Evolutionary conservation across 1,284 basidiomycete species (phyloP).

Genomic region (Fistulina hepatica): DNA sequence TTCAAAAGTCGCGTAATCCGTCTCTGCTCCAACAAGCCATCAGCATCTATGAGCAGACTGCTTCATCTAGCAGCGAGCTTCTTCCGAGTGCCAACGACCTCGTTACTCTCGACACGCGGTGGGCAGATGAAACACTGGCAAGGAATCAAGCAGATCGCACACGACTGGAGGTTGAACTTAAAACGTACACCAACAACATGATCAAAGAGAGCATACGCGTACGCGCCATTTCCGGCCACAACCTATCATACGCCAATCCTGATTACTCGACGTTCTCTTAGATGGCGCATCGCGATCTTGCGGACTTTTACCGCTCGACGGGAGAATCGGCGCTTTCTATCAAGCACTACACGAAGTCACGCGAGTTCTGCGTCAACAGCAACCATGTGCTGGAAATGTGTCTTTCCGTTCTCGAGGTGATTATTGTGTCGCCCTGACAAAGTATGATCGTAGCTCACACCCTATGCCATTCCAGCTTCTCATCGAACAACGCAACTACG

Average conservation of each 20-base stretch:
- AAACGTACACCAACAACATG: constrained; percentile 83
- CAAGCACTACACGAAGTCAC: constrained; percentile 72
- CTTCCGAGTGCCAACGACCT: constrained; percentile 39
- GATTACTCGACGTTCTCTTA: constrained; percentile 21
- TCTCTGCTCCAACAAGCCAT: constrained; percentile 45
- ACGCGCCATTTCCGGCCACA: too few relatives aligned
- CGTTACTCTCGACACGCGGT: constrained; percentile 41
- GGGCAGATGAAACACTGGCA: constrained; percentile 52
- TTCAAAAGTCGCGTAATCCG: constrained; percentile 52
- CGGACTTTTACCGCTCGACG: constrained; percentile 55
- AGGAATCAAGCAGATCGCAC: constrained; percentile 56
- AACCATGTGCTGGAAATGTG: constrained; percentile 84
- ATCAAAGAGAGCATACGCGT: constrained; percentile 92
- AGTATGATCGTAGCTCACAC: background rate
- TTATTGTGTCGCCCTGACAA: constrained; percentile 8
- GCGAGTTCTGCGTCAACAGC: constrained; percentile 79
- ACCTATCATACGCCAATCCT: constrained; percentile 3
- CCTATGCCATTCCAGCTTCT: constrained; percentile 40
- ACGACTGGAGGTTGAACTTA: constrained; percentile 79
- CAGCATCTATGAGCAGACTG: constrained; percentile 44
- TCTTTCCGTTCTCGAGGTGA: constrained; percentile 66
- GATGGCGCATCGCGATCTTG: constrained; percentile 83
- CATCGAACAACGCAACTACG: constrained; percentile 74
- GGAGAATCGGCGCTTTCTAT: constrained; percentile 64
- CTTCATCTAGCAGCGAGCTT: constrained; percentile 20